Evolutionary conservation across 2,329 filamentous ascomycete genomes (phyloP).

Genomic region (Helotiales sp.): DNA sequence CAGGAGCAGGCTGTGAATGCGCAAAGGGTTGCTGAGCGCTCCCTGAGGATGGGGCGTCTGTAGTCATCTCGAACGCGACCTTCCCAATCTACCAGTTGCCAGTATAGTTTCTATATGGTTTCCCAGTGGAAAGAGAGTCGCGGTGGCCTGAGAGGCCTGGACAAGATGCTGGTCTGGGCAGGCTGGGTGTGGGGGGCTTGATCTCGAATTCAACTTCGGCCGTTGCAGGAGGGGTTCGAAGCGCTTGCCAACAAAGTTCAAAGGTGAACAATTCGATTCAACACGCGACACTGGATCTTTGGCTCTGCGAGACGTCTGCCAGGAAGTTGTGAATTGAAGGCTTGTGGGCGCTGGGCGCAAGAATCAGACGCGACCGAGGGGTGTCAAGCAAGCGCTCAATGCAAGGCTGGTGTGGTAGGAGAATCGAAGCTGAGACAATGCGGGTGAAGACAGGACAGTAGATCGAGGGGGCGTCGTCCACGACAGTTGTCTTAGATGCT

Average conservation of each 20-base stretch:
- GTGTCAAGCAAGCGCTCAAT: constrained; percentile 26
- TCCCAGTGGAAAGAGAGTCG: constrained; percentile 24
- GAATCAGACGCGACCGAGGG: constrained; percentile 33
- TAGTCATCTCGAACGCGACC: constrained; percentile 33
- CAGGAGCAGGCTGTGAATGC: constrained; percentile 38
- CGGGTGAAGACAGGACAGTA: constrained; percentile 6
- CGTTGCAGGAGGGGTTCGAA: background rate
- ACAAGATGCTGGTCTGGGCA: constrained; percentile 22
- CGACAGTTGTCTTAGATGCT: constrained; percentile 29
- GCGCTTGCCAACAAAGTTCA: background rate
- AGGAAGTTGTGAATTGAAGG: constrained; percentile 15
- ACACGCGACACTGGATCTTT: constrained; percentile 16
- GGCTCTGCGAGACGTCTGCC: constrained; percentile 11
- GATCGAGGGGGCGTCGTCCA: constrained; percentile 30
- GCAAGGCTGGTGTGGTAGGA: constrained; percentile 11
- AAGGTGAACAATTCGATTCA: background rate
- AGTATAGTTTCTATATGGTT: constrained; percentile 17
- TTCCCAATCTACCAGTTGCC: constrained; percentile 28
- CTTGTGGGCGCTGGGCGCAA: constrained; percentile 29
- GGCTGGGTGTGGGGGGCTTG: constrained; percentile 15
- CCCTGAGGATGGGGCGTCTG: constrained; percentile 34
- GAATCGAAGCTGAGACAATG: constrained; percentile 17
- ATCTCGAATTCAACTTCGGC: background rate
- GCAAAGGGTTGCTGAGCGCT: constrained; percentile 40
- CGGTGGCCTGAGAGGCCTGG: constrained; percentile 28